phyloP scores from a whole-genome alignment of 78 protist species.

The slime mould (Dictyostelium discoideum) region DNA sequence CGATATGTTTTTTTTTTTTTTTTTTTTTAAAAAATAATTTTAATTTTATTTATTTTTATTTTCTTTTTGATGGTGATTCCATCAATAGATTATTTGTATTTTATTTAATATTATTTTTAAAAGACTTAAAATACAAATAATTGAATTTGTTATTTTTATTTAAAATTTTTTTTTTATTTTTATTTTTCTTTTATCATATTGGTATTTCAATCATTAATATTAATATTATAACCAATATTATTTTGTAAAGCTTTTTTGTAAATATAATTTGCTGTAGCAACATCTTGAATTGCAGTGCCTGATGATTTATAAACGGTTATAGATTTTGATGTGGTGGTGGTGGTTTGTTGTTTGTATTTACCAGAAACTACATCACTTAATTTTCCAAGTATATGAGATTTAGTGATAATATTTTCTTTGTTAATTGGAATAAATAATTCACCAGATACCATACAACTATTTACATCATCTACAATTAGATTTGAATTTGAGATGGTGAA shows the following conservation, averaged over 20 bases:
- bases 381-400: not conserved
- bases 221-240: not conserved
- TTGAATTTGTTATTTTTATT: no score
- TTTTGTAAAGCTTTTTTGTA: slow-evolving; percentile 24
- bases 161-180: not conserved
- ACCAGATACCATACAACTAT: slow-evolving; percentile 13
- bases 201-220: not conserved
- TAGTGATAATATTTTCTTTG: not conserved
- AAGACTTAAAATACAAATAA: no score
- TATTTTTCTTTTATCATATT: not conserved
- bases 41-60: no score
- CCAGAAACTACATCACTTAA: slow-evolving; percentile 22
- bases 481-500: not conserved
- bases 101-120: no score
- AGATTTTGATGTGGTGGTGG: not conserved
- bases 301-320: slow-evolving; percentile 54
- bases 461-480: slow-evolving; percentile 43
- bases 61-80: no score
- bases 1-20: no score
- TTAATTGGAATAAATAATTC: slow-evolving; percentile 6
- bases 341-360: not conserved
- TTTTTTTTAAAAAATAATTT: no score
- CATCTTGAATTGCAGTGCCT: slow-evolving; percentile 73
- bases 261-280: slow-evolving; percentile 24
- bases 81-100: not conserved